These are phyloP conservation scores for Quercus parvula DNA, from an alignment of 306 rosid species.

Conservation along the genomic window DNA sequence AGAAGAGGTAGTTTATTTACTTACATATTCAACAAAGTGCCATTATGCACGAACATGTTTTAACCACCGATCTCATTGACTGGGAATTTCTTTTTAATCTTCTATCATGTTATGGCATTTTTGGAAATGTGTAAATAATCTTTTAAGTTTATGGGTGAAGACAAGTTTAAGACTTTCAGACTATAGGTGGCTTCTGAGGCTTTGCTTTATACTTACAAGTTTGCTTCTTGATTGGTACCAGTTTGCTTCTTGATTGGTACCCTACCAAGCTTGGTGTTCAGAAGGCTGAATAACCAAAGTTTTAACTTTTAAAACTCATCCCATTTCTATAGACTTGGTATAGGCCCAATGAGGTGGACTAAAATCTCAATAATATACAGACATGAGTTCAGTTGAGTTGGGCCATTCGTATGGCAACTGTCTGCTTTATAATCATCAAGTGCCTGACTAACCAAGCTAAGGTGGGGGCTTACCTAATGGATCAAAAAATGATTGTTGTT, in stretches of 20 bases:
- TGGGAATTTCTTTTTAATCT: not conserved
- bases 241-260: not conserved
- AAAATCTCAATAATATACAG: not conserved
- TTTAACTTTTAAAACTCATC: not conserved
- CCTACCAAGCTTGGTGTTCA: too few relatives aligned
- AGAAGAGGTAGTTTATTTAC: not conserved
- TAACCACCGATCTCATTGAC: not conserved
- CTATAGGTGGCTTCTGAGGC: not conserved
- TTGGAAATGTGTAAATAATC: not conserved
- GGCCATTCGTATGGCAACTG: not conserved
- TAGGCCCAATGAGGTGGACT: not conserved
- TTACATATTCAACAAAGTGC: not conserved
- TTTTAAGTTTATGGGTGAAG: not conserved
- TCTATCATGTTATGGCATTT: not conserved
- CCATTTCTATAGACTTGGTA: not conserved
- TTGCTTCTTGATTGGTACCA: not conserved
- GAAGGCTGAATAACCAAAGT: not conserved
- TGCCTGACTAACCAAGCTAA: too few relatives aligned
- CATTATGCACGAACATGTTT: not conserved
- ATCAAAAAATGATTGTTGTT: too few relatives aligned
- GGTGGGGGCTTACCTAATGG: too few relatives aligned
- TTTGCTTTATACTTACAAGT: not conserved
- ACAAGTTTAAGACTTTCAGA: not conserved
- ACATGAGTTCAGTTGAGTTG: not conserved
- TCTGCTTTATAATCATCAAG: too few relatives aligned